Base-by-base conservation (phyloP, 163 green algal genomes). In the Coccomyxa subellipsoidea region DNA sequence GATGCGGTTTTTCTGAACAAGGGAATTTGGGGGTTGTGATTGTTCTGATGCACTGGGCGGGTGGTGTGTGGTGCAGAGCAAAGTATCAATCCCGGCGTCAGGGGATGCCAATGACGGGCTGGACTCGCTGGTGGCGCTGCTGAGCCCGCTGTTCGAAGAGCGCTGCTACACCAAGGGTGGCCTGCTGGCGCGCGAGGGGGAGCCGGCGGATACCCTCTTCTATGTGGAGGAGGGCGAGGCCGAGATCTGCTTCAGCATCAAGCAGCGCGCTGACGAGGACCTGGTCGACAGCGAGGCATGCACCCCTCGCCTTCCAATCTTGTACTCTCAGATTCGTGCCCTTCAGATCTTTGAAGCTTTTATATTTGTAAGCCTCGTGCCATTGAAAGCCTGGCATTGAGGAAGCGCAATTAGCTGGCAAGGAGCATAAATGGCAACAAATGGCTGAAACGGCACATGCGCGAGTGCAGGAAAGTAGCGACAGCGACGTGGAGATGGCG, bases 171-270 rank as follows among this genome's bases (percentile, higher is more conserved):
- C 32, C 12, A 71, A 25, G 7, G 80, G 70, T 39, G 71, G 18
- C 27, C 21, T 37, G 25, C 40, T 84, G 32, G 80, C 80, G 29
- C 29, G 37, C 25, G 69, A 87, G 79, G 83, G 83, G 18, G 35
- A 80, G 7, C 38, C 75, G n/a, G 83, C 83, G 25, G 66, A 82
- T n/a, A 73, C 34, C n/a, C 66, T 87, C 66, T 83, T 87, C 75
- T 87, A 81, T 76, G 77, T 87, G 31, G 76, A 87, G 66, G 38
- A 80, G 34, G 83, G 83, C 18, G 39, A 80, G n/a, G 73, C 54
- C 29, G 69, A 83, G 27, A 78, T 83, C 69, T 70, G 34, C 29
- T 54, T 70, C 38, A 59, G 27, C 35, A 59, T 66, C 34, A 39
- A 71, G 21, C 54, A 69, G 29, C 35, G 37, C 6, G 35, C 23